Base-by-base conservation (phyloP, 2,329 filamentous ascomycete genomes). In the Aspergillus phoenicis region DNA sequence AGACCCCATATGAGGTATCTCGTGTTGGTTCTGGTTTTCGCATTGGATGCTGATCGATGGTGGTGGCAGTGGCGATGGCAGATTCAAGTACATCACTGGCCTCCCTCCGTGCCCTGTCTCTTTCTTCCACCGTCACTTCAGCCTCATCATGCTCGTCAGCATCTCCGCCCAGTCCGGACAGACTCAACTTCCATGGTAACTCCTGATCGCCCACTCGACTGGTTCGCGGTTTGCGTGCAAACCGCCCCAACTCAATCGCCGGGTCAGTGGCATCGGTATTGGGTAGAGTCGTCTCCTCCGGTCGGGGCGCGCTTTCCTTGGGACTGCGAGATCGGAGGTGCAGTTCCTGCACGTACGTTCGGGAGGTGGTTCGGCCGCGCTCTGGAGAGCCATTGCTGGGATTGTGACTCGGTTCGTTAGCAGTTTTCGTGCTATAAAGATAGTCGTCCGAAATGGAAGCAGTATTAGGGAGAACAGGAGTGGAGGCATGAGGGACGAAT, bases 271-370 rank as follows among this genome's bases (percentile, higher is more conserved):
- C 52, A 47, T 71, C 68, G 28, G 62, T 62, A 36, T 61, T 67
- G 8, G 68, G 63, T 33, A 65, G 66, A 4, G 64, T 17, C 15
- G 68, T 59, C 47, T 71, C 68, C 30, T 71, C 65, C 1, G 67
- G 66, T 11, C 64, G 62, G 26, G 68, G 68, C 17, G 70, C 70
- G 8, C 70, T 67, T 8, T 70, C 58, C 24, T 66, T 70, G 6
- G 76, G 76, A 55, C 73, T 76, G 28, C 76, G 73, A 17, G 75
- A 77, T 24, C 75, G 73, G 56, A 76, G 66, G 52, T 76, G 73
- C 5, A 78, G 65, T 28, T 76, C 67, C 49, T 71, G 64, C 6
- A 74, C 70, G 61, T 76, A 74, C 7, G 60, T 64, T 36, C 62
- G 61, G 4, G 62, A 66, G 17, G 62, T 33, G 36, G 55, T 41